Conservation (phyloP, 1,284 basidiomycete genomes). For the Phlebopus sp. region DNA sequence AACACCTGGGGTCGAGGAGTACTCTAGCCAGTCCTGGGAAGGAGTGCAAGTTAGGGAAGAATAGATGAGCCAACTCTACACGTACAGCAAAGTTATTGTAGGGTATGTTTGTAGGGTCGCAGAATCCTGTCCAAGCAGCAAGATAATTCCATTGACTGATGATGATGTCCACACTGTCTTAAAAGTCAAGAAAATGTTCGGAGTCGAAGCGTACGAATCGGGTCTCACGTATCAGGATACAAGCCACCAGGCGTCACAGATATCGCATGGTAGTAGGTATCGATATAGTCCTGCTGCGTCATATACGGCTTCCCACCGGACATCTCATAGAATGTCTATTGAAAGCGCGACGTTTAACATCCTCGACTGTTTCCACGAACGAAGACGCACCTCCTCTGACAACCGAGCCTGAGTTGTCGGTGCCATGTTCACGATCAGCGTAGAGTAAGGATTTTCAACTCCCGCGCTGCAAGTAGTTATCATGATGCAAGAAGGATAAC, state of each 20-base stretch:
- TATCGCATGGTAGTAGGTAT: conserved; percentile 18
- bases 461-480: conserved; percentile 17
- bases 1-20: conserved; percentile 20
- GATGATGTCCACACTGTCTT: conserved; percentile 6
- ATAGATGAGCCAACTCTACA: neutral
- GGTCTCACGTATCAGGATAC: conserved; percentile 17
- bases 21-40: conserved; percentile 22
- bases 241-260: conserved; percentile 14
- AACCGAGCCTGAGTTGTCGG: conserved; percentile 16
- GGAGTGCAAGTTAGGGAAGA: neutral
- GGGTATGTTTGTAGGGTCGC: conserved; percentile 16
- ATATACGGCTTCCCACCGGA: conserved; percentile 19
- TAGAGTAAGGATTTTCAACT: conserved; percentile 4
- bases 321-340: conserved; percentile 17
- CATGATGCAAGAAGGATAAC: conserved; percentile 18
- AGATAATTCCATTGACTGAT: conserved; percentile 15
- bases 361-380: neutral
- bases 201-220: neutral
- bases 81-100: conserved; percentile 20
- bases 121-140: conserved; percentile 22
- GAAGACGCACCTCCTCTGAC: conserved; percentile 12
- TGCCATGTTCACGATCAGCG: conserved; percentile 5
- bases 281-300: conserved; percentile 21
- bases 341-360: neutral
- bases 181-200: neutral